Evolutionary conservation across 495 filamentous ascomycete genomes (phyloP).

Genomic region (Xylaria curta): DNA sequence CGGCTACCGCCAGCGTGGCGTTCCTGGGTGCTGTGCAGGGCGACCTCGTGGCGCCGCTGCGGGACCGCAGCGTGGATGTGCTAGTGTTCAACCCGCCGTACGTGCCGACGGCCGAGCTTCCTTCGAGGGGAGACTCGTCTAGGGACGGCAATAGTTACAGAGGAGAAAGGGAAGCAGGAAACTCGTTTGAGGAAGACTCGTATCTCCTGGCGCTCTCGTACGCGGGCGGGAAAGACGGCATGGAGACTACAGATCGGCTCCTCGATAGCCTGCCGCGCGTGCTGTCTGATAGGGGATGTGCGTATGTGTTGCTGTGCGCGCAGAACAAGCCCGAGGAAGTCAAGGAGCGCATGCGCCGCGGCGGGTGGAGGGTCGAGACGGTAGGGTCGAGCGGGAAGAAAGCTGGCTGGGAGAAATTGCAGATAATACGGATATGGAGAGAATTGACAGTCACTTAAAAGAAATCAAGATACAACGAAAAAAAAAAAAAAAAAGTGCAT

Average conservation of each 20-base stretch:
- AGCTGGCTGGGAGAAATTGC: slow-evolving; percentile 91
- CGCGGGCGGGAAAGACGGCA: slow-evolving; percentile 86
- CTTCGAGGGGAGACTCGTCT: slow-evolving; percentile 27
- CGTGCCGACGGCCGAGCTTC: slow-evolving; percentile 82
- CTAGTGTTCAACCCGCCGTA: slow-evolving; percentile 97
- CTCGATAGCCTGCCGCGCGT: slow-evolving; percentile 68
- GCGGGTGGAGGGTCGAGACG: slow-evolving; percentile 73
- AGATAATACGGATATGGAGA: slow-evolving; percentile 80
- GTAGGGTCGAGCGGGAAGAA: slow-evolving; percentile 83
- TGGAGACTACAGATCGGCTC: slow-evolving; percentile 86
- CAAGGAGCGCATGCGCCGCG: slow-evolving; percentile 63
- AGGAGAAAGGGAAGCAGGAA: not conserved
- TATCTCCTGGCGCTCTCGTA: slow-evolving; percentile 84
- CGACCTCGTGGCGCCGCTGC: slow-evolving; percentile 68
- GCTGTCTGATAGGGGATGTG: slow-evolving; percentile 73
- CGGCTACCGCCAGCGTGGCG: slow-evolving; percentile 38
- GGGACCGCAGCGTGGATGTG: slow-evolving; percentile 69
- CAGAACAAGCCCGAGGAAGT: slow-evolving; percentile 84
- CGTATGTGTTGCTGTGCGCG: slow-evolving; percentile 87
- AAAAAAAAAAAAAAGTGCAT: not conserved
- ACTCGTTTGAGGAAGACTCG: slow-evolving; percentile 72
- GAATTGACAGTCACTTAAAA: slow-evolving; percentile 21
- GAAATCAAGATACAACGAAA: not conserved
- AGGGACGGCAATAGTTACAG: too few relatives aligned
- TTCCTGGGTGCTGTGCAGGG: slow-evolving; percentile 69